Evolutionary conservation across 2,329 filamentous ascomycete species (phyloP).

Genomic region (Metarhizium guizhouense): DNA sequence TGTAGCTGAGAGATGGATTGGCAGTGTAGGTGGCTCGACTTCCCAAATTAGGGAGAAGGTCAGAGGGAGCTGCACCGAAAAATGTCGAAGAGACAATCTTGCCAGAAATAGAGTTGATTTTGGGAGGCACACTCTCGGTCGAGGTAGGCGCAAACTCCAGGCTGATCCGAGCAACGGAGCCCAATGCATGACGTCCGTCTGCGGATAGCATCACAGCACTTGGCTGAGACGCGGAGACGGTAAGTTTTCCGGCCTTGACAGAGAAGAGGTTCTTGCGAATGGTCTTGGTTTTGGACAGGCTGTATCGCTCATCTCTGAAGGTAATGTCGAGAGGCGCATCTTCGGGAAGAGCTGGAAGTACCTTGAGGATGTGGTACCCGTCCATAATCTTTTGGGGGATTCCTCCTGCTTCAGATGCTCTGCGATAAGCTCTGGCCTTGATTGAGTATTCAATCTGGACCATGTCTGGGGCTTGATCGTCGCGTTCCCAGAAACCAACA

Average conservation of each 20-base stretch:
- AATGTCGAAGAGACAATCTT: slow-evolving; percentile 45
- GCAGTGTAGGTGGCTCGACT: slow-evolving; percentile 29
- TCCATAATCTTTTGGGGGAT: slow-evolving; percentile 27
- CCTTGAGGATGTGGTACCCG: slow-evolving; percentile 34
- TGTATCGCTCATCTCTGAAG: slow-evolving; percentile 38
- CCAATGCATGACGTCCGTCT: slow-evolving; percentile 34
- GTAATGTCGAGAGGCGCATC: slow-evolving; percentile 43
- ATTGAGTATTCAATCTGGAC: slow-evolving; percentile 43
- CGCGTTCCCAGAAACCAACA: slow-evolving; percentile 41
- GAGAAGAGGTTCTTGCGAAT: slow-evolving; percentile 45
- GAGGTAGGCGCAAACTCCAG: slow-evolving; percentile 39
- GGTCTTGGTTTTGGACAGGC: slow-evolving; percentile 40
- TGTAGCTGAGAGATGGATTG: slow-evolving; percentile 38
- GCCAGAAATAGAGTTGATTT: slow-evolving; percentile 36
- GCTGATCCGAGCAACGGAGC: slow-evolving; percentile 34
- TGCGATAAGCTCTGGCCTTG: slow-evolving; percentile 34
- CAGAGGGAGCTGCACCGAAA: slow-evolving; percentile 38
- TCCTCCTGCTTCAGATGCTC: neutral
- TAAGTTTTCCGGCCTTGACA: slow-evolving; percentile 40
- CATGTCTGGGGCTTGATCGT: slow-evolving; percentile 48
- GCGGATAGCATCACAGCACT: slow-evolving; percentile 39
- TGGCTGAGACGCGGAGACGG: slow-evolving; percentile 36
- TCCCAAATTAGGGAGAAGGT: slow-evolving; percentile 40
- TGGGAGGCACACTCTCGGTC: slow-evolving; percentile 34
- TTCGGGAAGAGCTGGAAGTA: slow-evolving; percentile 42